These are phyloP conservation scores for Retiboletus fuscus DNA, from an alignment of 1,284 basidiomycete genomes.

Conservation along the genomic window DNA sequence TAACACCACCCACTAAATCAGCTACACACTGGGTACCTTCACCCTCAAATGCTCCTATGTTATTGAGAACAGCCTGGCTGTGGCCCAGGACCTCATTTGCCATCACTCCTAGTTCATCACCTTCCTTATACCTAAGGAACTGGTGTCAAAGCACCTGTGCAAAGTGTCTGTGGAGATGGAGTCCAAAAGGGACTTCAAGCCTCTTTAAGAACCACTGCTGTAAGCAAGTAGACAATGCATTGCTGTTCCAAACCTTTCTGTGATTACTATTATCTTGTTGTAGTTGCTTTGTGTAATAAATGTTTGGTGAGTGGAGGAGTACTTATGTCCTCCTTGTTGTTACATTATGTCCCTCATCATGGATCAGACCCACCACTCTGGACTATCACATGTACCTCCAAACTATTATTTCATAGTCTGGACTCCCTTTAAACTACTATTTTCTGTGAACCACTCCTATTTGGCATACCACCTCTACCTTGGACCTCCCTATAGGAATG, in stretches of 20 bases:
- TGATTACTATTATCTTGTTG: too few species aligned
- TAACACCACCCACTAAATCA: too few species aligned
- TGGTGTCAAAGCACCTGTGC: not conserved
- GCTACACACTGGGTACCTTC: too few species aligned
- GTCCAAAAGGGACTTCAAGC: conserved; percentile 1
- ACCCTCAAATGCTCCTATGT: too few species aligned
- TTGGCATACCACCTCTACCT: not conserved
- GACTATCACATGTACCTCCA: too few species aligned
- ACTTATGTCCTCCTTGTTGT: too few species aligned
- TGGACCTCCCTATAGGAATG: too few species aligned
- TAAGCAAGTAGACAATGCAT: not conserved
- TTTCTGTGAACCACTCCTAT: too few species aligned
- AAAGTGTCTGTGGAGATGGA: not conserved
- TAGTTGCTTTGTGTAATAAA: not conserved
- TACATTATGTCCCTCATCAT: too few species aligned
- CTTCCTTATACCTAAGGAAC: not conserved
- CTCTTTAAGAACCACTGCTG: not conserved
- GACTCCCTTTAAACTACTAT: too few species aligned
- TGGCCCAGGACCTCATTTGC: conserved; percentile 3
- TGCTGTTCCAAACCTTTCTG: conserved; percentile 1
- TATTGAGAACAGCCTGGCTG: not conserved
- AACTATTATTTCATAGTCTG: too few species aligned
- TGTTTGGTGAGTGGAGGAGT: not conserved
- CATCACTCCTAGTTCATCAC: not conserved
- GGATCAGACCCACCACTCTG: too few species aligned